phyloP scores from a whole-genome alignment of 352 stramenopile genomes.

The Phytopythium sindhum region DNA sequence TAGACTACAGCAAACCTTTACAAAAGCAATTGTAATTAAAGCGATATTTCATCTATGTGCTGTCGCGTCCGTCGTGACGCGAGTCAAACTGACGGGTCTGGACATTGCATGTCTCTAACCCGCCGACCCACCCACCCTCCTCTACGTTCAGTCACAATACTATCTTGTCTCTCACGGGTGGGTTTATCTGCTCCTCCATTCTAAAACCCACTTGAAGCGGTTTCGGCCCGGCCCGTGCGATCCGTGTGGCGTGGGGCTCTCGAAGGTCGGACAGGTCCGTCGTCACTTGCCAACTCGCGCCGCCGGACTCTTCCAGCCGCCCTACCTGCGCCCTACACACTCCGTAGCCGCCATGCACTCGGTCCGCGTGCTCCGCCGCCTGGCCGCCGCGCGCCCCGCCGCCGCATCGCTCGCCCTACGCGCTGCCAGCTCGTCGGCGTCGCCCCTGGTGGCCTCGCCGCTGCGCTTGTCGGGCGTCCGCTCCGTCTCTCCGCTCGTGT shows the following conservation, averaged over 20 bases:
- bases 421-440: background rate
- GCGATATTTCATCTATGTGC: background rate
- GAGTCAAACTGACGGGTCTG: background rate
- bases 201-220: background rate
- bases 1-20: background rate
- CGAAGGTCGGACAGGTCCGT: background rate
- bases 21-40: background rate
- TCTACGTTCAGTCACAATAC: too few species aligned
- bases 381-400: slow-evolving; percentile 19
- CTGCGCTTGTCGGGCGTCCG: slow-evolving; percentile 8
- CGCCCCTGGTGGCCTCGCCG: background rate
- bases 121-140: background rate
- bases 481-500: background rate
- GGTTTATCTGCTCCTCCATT: background rate
- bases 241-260: background rate
- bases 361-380: slow-evolving; percentile 23
- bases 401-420: slow-evolving; percentile 9
- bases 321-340: background rate
- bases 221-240: background rate
- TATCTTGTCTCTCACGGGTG: too few species aligned
- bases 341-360: slow-evolving; percentile 18
- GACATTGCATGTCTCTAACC: background rate
- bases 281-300: background rate
- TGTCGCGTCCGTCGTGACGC: background rate
- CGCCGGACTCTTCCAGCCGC: background rate